Conservation (phyloP, 139 green algal genomes). For the Closterium sp. region DNA sequence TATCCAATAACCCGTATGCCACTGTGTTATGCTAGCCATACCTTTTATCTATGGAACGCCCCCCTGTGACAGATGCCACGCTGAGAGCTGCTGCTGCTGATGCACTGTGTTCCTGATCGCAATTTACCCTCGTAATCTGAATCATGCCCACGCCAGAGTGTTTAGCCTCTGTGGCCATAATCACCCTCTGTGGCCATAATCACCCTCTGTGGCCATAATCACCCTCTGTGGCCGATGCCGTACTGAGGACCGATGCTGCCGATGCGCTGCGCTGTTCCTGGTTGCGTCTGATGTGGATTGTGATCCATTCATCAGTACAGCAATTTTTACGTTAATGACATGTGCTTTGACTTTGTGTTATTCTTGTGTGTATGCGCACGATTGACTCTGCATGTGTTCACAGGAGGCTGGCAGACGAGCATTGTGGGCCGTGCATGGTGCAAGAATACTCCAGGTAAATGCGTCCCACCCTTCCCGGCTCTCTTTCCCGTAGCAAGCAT, state of each 20-base stretch:
- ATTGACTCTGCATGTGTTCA: neutral
- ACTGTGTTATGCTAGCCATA: neutral
- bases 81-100: neutral
- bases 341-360: neutral
- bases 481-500: no score
- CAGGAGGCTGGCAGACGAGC: conserved; percentile 54
- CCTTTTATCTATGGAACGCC: neutral
- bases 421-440: conserved; percentile 69
- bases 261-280: neutral
- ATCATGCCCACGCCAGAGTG: no score
- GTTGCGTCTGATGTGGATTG: neutral
- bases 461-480: no score
- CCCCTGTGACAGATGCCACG: neutral
- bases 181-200: no score
- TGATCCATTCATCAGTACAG: neutral
- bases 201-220: neutral
- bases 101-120: neutral
- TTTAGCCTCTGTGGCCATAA: no score
- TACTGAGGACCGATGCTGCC: neutral
- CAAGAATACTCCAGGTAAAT: conserved; percentile 51
- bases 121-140: neutral
- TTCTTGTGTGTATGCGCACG: neutral
- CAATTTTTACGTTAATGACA: neutral
- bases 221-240: neutral
- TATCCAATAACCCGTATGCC: neutral